Evolutionary conservation across 148 eudicot species (phyloP), one percentile per base, ranked within the genome.

Genomic region (Arctostaphylos glauca): DNA sequence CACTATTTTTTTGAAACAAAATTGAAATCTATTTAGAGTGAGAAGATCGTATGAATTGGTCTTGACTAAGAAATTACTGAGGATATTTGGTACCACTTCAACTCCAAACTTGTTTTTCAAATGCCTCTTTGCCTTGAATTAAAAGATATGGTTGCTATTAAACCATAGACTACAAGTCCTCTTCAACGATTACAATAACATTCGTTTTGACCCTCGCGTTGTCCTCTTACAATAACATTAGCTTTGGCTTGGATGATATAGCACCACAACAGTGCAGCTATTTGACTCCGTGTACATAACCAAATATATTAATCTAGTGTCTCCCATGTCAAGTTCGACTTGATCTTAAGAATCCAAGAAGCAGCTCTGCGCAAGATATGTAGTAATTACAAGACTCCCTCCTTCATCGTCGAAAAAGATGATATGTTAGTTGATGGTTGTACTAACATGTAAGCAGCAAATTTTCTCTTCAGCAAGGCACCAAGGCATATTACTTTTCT

Each of bases 211-310:
- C 16, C 77, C 19, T 47, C 56, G 48, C 55, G 38, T 47, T 15
- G 0, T 49, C 77, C 55, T 74, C 77, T 16, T 74, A 50, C 77
- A 74, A 74, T n/a, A n/a, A n/a, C n/a, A n/a, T n/a, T n/a, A n/a
- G 55, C 13, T 19, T 49, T 74, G 25, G 55, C 56, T n/a, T 19
- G 77, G 31, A 49, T 47, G 38, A 74, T 47, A 74, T 72, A 10
- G 25, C 23, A 74, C 14, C 77, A 49, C 56, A 48, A 9, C 41
- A 48, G 55, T 10, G 15, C 41, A 74, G 15, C 55, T 74, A 74
- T 55, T 48, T 19, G 38, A 48, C 77, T 74, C 77, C 9, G 0
- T n/a, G 77, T 18, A 48, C 23, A 74, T n/a, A 53, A 70, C 77
- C 77, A 73, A 18, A 15, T 31, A 48, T 74, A 13, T n/a, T 46